Base-by-base conservation (phyloP, 768 basidiomycete species). In the Trametes cubensis region DNA sequence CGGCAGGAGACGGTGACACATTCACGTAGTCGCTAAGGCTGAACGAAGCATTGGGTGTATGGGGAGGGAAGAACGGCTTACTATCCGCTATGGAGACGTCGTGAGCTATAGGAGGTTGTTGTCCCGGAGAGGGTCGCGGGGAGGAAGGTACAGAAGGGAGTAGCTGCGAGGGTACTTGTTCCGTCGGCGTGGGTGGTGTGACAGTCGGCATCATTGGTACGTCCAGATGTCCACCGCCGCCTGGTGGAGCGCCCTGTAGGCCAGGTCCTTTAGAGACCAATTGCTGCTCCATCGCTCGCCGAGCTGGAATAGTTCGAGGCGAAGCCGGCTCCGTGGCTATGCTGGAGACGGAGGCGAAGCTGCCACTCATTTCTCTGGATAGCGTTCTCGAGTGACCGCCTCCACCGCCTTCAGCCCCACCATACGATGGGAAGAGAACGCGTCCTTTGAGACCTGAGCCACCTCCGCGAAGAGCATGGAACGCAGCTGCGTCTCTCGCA, bases 21-120 rank as follows among this genome's bases (percentile, higher is more conserved):
- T 90, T 85, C 69, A 90, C 84, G 70, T 85, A 91, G 60, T 90
- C 89, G 65, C 81, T 82, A 61, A 89, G 77, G 71, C 89, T 87
- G 74, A 90, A 89, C 38, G 58, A 60, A n/a, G 52, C 73, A 41
- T 66, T 74, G 26, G 77, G 77, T 3, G 76, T 77, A 7, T 77
- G 77, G 45, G 78, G 75, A 21, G 74, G 72, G 56, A 58, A 17
- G 20, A 38, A 15, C 21, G 62, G 34, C 4, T 55, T 20, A 10
- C 21, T 44, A 20, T 70, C 77, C n/a, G 62, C 58, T 41, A 69
- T 67, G 21, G 17, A 15, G 4, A 30, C 63, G 18, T 52, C 38
- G 6, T 45, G 50, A 20, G 46, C 26, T 30, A 41, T 40, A 45
- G 51, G 47, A 7, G 62, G 52, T 41, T 30, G 52, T 41, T 59